Evolutionary conservation across 1,284 basidiomycete species (phyloP), one percentile per base, ranked within the genome.

Genomic region (Apiotrichum domesticum): DNA sequence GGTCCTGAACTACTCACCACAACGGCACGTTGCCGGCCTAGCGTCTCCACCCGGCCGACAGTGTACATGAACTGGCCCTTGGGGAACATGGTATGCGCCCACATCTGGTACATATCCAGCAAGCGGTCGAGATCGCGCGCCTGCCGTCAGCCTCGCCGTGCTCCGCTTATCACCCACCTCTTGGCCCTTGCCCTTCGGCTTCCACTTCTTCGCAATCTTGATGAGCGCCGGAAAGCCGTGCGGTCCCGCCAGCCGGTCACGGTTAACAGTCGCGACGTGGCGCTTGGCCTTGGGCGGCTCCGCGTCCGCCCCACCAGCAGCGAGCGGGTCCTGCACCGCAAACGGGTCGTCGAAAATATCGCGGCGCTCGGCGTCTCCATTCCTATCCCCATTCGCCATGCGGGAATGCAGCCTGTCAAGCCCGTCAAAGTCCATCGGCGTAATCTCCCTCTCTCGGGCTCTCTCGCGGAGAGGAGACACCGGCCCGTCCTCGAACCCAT

Each of bases 71-170:
- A 94, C 51, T 86, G 85, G 7, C 83, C 86, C 69, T 87, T 90
- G 3, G 93, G 92, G 69, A 87, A 93, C 81, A 97, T 82, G 63
- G 82, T 82, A 74, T 96, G 93, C 2, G 90, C 82, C 93, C 93
- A 97, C 66, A 92, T 87, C 66, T 91, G 90, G 70, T 96, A 96
- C 52, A 87, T 78, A 62, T 86, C 83, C 54, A 96, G 79, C 14
- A 96, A 75, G 37, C 86, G 80, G 61, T 83, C 83, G 40, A 97
- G 81, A 71, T 97, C 92, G 54, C 82, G 75, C 29, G 79, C 79
- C 91, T 94, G 66, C 6, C 6, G 45, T 46, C 32, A 46, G 45
- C 45, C n/a, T n/a, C 21, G 14, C 42, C 13, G 33, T 35, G 9
- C 15, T 39, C n/a, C 63, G 35, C 29, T 35, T 42, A 33, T 11